Evolutionary conservation across 331 rosid genomes (phyloP).

Genomic region (Phaseolus coccineus): DNA sequence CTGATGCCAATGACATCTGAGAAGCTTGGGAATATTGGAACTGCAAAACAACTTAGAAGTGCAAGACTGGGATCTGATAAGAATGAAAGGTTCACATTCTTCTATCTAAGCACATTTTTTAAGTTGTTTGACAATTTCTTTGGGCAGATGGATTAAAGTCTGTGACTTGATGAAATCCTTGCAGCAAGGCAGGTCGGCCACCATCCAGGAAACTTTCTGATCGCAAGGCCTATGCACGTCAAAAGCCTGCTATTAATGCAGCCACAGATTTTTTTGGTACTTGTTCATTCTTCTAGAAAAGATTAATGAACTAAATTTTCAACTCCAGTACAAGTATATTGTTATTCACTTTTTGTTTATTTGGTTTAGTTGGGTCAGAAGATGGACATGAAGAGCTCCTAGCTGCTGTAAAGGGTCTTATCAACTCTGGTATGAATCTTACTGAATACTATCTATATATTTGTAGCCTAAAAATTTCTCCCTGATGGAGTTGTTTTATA

Average conservation of each 20-base stretch:
- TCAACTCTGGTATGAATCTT: conserved; percentile 64
- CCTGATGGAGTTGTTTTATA: conserved; percentile 47
- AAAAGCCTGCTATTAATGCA: conserved; percentile 70
- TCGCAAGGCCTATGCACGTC: conserved; percentile 87
- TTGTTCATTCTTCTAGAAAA: conserved; percentile 37
- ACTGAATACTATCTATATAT: conserved; percentile 29
- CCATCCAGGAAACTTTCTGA: conserved; percentile 91
- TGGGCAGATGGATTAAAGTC: conserved; percentile 43
- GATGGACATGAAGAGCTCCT: conserved; percentile 84
- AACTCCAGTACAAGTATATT: conserved; percentile 16
- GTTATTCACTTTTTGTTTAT: conserved; percentile 50
- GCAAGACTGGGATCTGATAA: conserved; percentile 78
- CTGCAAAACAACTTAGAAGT: conserved; percentile 91
- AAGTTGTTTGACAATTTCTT: conserved; percentile 40
- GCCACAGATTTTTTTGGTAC: conserved; percentile 84
- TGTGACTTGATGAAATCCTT: conserved; percentile 51
- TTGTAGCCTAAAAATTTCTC: conserved; percentile 30
- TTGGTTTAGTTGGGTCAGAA: conserved; percentile 79
- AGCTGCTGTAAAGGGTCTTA: conserved; percentile 85
- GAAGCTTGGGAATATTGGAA: conserved; percentile 73
- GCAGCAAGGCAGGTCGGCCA: conserved; percentile 97
- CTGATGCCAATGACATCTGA: conserved; percentile 68
- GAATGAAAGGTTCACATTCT: conserved; percentile 71
- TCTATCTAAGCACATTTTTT: conserved; percentile 33
- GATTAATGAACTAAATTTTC: conserved; percentile 28